Conservation (phyloP, 495 filamentous ascomycete species). For the Bathelium albidoporum region DNA sequence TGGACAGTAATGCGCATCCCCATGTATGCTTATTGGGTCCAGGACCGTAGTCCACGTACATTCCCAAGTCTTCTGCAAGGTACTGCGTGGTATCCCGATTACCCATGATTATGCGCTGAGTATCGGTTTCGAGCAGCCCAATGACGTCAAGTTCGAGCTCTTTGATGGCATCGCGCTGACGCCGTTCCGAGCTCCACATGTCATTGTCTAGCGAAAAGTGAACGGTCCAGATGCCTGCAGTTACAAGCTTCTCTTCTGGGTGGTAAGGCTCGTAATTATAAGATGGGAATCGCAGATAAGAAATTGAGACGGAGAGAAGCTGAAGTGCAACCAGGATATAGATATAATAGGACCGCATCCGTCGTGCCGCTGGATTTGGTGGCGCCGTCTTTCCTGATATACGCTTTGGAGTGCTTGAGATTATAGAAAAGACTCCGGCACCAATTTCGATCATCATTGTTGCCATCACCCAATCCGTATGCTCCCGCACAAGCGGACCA, state of each 20-base stretch:
- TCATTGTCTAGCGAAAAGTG: slow-evolving; percentile 98
- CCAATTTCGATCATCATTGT: slow-evolving; percentile 76
- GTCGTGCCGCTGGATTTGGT: slow-evolving; percentile 42
- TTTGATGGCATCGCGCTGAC: slow-evolving; percentile 84
- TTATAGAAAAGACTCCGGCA: slow-evolving; percentile 69
- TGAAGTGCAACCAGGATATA: slow-evolving; percentile 66
- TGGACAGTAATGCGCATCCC: slow-evolving; percentile 86
- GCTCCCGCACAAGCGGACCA: slow-evolving; percentile 84
- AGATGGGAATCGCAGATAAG: slow-evolving; percentile 88
- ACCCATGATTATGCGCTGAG: slow-evolving; percentile 98
- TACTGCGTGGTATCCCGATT: slow-evolving; percentile 95
- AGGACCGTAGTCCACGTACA: slow-evolving; percentile 97
- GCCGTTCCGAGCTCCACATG: slow-evolving; percentile 94
- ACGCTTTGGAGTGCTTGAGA: slow-evolving; percentile 22
- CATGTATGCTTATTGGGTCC: slow-evolving; percentile 99
- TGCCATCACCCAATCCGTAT: slow-evolving; percentile 89
- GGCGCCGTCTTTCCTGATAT: slow-evolving; percentile 38
- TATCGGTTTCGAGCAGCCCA: slow-evolving; percentile 84
- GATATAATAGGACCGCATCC: slow-evolving; percentile 57
- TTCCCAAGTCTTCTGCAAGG: slow-evolving; percentile 89
- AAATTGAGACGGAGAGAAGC: slow-evolving; percentile 65
- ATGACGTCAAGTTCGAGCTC: slow-evolving; percentile 93
- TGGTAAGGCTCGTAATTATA: slow-evolving; percentile 89
- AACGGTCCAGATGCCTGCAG: slow-evolving; percentile 96
- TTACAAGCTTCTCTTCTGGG: slow-evolving; percentile 71